phyloP scores from a whole-genome alignment of 2,329 filamentous ascomycete species.

The Fusarium euwallaceae region DNA sequence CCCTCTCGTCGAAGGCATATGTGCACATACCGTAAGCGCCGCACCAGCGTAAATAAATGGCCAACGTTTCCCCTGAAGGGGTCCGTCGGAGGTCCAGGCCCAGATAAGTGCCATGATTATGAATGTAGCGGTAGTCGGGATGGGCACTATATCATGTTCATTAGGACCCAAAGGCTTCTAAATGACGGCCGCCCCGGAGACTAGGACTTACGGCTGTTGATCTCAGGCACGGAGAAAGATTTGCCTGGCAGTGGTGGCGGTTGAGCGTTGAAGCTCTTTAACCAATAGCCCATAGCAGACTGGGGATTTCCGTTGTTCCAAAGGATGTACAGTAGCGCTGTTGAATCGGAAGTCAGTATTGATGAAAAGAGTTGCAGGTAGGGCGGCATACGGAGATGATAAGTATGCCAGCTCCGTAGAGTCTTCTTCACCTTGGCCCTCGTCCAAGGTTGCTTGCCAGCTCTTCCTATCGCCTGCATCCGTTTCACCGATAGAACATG shows the following conservation, averaged over 20 bases:
- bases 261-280: slow-evolving; percentile 35
- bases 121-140: slow-evolving; percentile 35
- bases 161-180: not conserved
- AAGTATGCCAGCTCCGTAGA: slow-evolving; percentile 31
- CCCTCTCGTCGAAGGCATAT: not conserved
- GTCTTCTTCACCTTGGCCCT: slow-evolving; percentile 21
- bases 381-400: slow-evolving; percentile 20
- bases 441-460: slow-evolving; percentile 33
- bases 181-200: not conserved
- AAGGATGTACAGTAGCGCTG: slow-evolving; percentile 31
- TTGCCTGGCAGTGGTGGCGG: slow-evolving; percentile 31
- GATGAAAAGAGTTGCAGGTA: not conserved
- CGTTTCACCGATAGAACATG: slow-evolving; percentile 22
- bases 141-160: slow-evolving; percentile 15
- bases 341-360: not conserved
- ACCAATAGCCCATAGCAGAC: slow-evolving; percentile 35
- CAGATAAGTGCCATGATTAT: slow-evolving; percentile 31
- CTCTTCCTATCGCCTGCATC: slow-evolving; percentile 31
- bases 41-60: slow-evolving; percentile 38
- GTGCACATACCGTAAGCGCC: slow-evolving; percentile 21
- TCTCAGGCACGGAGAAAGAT: slow-evolving; percentile 22
- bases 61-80: slow-evolving; percentile 25
- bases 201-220: slow-evolving; percentile 25
- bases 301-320: slow-evolving; percentile 37
- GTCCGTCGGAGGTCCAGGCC: slow-evolving; percentile 40